Conservation (phyloP, 805 yeast species). For the Blastobotrys chiropterorum region DNA sequence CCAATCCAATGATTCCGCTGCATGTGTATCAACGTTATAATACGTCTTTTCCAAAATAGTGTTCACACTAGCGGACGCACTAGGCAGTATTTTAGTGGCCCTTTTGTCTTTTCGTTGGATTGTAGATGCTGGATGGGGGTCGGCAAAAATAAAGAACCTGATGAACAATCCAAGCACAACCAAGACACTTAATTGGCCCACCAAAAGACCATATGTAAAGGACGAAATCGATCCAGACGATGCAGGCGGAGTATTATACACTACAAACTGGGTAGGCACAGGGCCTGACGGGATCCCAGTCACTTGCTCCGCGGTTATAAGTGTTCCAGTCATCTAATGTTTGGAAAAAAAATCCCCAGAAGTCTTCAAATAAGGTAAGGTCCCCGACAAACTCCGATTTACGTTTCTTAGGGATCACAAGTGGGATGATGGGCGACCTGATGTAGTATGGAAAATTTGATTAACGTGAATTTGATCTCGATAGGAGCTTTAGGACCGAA, state of each 20-base stretch:
- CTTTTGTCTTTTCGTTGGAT: constrained; percentile 9
- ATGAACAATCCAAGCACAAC: constrained; percentile 33
- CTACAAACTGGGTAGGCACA: background rate
- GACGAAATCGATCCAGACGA: constrained; percentile 11
- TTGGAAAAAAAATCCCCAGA: background rate
- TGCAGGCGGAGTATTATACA: constrained; percentile 1
- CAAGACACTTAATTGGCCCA: constrained; percentile 38
- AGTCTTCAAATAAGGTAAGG: background rate
- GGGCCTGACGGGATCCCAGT: background rate
- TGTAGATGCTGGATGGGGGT: constrained; percentile 20
- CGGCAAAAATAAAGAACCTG: constrained; percentile 38
- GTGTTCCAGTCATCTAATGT: background rate
- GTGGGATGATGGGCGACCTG: no score
- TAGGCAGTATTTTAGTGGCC: constrained; percentile 20
- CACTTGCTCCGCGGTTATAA: background rate
- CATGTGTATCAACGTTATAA: constrained; percentile 82
- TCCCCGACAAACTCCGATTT: background rate
- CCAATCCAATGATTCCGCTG: constrained; percentile 93
- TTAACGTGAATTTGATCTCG: no score
- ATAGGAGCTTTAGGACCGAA: no score
- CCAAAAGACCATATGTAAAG: constrained; percentile 32
- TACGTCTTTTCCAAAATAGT: constrained; percentile 82
- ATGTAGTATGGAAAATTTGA: no score
- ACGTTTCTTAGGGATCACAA: no score
- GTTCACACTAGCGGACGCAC: constrained; percentile 22